phyloP scores from a whole-genome alignment of 306 rosid species.

The Styphnolobium japonicum region DNA sequence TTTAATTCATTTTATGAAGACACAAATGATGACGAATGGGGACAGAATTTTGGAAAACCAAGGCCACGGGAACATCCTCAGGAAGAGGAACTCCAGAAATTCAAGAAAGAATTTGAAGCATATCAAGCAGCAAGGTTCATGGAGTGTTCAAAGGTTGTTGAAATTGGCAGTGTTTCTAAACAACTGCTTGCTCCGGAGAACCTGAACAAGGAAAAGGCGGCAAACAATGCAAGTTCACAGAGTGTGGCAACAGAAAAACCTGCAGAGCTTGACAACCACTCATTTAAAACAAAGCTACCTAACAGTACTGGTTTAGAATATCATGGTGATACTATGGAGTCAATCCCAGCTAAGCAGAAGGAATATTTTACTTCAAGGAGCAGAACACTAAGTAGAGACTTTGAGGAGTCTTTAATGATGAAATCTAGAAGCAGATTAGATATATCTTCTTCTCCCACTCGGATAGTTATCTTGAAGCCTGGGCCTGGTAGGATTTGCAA shows the following conservation, averaged over 20 bases:
- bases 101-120: slow-evolving; percentile 83
- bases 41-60: slow-evolving; percentile 39
- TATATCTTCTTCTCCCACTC: slow-evolving; percentile 45
- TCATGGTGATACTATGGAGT: slow-evolving; percentile 30
- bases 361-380: slow-evolving; percentile 43
- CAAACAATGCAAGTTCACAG: slow-evolving; percentile 28
- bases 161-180: slow-evolving; percentile 33
- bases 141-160: slow-evolving; percentile 58
- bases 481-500: slow-evolving; percentile 56
- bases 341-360: slow-evolving; percentile 31
- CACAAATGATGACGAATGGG: slow-evolving; percentile 44
- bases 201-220: slow-evolving; percentile 40
- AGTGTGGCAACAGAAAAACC: slow-evolving; percentile 30
- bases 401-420: slow-evolving; percentile 52
- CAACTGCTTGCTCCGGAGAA: slow-evolving; percentile 43
- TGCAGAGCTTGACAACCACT: slow-evolving; percentile 24
- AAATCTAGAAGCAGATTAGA: slow-evolving; percentile 36
- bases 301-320: slow-evolving; percentile 22
- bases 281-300: slow-evolving; percentile 23
- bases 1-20: slow-evolving; percentile 41
- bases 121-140: slow-evolving; percentile 65
- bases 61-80: slow-evolving; percentile 77
- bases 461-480: slow-evolving; percentile 74
- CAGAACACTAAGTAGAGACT: slow-evolving; percentile 54
- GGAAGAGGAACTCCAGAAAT: slow-evolving; percentile 75